Evolutionary conservation across 1,139 yeast genomes (phyloP), one percentile per base, ranked within the genome.

Genomic region (Scheffersomyces quercinus): DNA sequence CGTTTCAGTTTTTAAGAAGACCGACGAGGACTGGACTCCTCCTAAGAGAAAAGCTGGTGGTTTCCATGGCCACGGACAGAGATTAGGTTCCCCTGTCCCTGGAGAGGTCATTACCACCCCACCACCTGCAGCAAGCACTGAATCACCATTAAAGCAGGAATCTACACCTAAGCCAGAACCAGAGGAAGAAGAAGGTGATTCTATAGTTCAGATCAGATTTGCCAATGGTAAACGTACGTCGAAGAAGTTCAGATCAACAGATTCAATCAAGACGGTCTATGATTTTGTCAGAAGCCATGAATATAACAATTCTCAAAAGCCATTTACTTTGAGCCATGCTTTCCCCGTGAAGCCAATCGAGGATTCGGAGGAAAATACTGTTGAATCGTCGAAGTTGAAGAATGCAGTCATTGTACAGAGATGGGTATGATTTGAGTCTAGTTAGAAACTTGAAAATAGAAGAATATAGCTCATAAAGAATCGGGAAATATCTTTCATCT

Each of bases 361-460:
- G 41, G 82, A 86, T 47, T 69, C 73, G 34, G 47, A 45, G 3
- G 71, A 69, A 5, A 60, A 73, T 34, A 76, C 85, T 2, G 79
- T 93, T 38, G 81, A 75, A 44, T 91, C 83, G 32, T 95, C 96
- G 3, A 88, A 88, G 38, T 74, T 89, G 54, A 79, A 80, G 46
- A 88, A 88, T 54, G 82, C 97, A 0, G 97, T 89, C n/a, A 83
- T 91, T 29, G 90, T 91, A 13, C 98, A 91, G 64, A 82, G 95
- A 66, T 86, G 93, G 93, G 56, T 46, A 14, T 31, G 20, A 31
- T 11, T 31, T 15, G 24, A 14, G 35, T 13, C 30, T 56, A 46
- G 29, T 34, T 11, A 36, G 26, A 28, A 36, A 2, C 12, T 26
- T n/a, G 29, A 28, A 11, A 13, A 14, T 30, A 30, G 34, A 13